Conservation (phyloP, 2,329 filamentous ascomycete species). For the Ophiocordyceps camponoti-rufipedis region DNA sequence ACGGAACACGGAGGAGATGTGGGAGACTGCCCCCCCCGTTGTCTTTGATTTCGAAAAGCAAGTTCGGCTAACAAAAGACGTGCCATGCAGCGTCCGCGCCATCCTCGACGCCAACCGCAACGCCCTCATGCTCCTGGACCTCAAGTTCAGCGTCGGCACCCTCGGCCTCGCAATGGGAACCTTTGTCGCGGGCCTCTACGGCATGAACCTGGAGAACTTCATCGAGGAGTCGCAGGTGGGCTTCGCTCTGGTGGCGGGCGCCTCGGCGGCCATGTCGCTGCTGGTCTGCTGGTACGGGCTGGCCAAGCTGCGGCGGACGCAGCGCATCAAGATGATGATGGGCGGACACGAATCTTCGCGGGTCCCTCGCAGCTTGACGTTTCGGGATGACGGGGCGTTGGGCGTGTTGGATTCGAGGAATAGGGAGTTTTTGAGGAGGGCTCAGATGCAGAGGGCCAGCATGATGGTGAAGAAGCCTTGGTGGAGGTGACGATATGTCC, state of each 20-base stretch:
- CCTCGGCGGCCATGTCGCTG: slow-evolving; percentile 54
- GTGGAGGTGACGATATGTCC: slow-evolving; percentile 2
- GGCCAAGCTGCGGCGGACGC: slow-evolving; percentile 64
- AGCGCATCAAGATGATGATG: slow-evolving; percentile 67
- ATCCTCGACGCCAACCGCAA: slow-evolving; percentile 98
- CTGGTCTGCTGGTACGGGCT: slow-evolving; percentile 73
- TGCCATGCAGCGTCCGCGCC: slow-evolving; percentile 55
- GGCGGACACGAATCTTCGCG: slow-evolving; percentile 18
- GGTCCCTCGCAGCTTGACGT: slow-evolving; percentile 20
- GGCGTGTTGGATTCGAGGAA: slow-evolving; percentile 34
- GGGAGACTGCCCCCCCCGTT: too few species aligned
- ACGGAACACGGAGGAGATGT: slow-evolving; percentile 94
- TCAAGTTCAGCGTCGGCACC: slow-evolving; percentile 91
- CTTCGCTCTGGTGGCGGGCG: slow-evolving; percentile 56
- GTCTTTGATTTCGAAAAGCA: too few species aligned
- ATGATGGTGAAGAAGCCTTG: slow-evolving; percentile 15
- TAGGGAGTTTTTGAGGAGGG: slow-evolving; percentile 32
- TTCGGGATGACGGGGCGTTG: slow-evolving; percentile 29
- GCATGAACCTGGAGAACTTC: slow-evolving; percentile 98
- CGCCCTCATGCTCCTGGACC: slow-evolving; percentile 88
- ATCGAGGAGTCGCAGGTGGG: slow-evolving; percentile 86
- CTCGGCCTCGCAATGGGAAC: slow-evolving; percentile 89
- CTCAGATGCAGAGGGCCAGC: slow-evolving; percentile 31
- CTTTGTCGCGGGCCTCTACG: slow-evolving; percentile 95
- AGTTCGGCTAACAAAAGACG: slow-evolving; percentile 10